Base-by-base conservation (phyloP, 2,329 filamentous ascomycete species). In the Teratosphaeria pseudoeucalypti region DNA sequence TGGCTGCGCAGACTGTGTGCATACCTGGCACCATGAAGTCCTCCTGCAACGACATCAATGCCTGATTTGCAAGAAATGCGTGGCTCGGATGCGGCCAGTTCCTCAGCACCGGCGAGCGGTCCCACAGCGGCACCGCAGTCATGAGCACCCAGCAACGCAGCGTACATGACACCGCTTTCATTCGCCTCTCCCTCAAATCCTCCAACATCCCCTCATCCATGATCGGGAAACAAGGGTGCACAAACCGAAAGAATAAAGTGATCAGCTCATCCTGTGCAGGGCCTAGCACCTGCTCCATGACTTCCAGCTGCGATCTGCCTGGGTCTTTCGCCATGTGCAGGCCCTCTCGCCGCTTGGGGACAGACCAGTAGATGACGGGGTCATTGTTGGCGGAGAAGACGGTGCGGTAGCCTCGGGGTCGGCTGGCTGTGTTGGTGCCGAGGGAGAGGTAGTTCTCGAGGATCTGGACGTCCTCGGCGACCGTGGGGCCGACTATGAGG, bases 321-420 rank as follows among this genome's bases (percentile, higher is more conserved):
- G 74, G 73, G 6, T 70, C 67, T 39, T 66, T 67, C 32, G 68
- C 67, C 2, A 68, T 68, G 11, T 47, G 37, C 5, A 75, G 60
- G 6, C 79, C 80, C 59, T 78, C 76, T 56, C 80, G 75, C 56
- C 77, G 77, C 47, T 78, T 72, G 10, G 79, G 78, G 3, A 82
- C 77, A 5, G 79, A 79, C 9, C 74, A 66, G 56, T 76, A 76
- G 2, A 76, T 69, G 6, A 76, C 71, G 4, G 74, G 71, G 55
- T 75, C 69, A 23, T 76, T 72, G 6, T 67, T 63, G 57, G 72
- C 76, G 57, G 76, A 79, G 1, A 77, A 78, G 34, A 81, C 76
- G 7, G 79, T 78, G 54, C 79, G 79, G 61, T 82, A 82, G 16
- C 75, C 76, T 34, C 75, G 76, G 12, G 69, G 58, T 11, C 61